Percentiles rank a stretch among this genome's conserved stretches.
These are phyloP conservation scores for Endogone sp. DNA, from an alignment of 192 early-diverging fungal genomes.

Conservation along the genomic window DNA sequence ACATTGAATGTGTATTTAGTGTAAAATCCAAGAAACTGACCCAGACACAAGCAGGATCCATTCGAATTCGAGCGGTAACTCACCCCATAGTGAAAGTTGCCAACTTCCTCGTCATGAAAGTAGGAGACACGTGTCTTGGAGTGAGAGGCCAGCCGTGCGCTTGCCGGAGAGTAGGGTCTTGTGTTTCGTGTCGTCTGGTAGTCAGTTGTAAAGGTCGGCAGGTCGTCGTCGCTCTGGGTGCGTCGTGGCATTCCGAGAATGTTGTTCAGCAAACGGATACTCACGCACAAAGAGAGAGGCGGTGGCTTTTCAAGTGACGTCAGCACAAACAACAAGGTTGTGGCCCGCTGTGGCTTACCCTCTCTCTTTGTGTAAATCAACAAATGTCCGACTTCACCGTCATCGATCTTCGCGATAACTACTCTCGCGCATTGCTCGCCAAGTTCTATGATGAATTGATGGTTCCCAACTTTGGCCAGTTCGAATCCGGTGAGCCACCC, in stretches of 20 bases:
- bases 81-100: constrained; percentile 80
- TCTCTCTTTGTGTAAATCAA: too few species aligned
- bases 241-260: constrained; percentile 5
- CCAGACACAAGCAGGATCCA: background rate
- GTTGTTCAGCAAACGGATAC: too few species aligned
- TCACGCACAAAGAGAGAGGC: too few species aligned
- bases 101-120: constrained; percentile 72
- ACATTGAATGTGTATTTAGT: background rate
- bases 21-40: background rate
- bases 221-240: constrained; percentile 18
- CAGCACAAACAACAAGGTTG: too few species aligned
- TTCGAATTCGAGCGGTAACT: background rate
- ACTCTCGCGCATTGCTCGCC: background rate
- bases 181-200: constrained; percentile 13
- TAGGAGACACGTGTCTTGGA: constrained; percentile 66
- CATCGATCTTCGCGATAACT: background rate
- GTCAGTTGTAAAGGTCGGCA: constrained; percentile 23
- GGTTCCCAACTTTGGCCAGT: background rate
- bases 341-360: too few species aligned
- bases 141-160: constrained; percentile 36
- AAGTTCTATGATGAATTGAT: background rate
- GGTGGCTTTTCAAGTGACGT: too few species aligned
- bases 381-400: background rate
- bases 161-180: constrained; percentile 13
- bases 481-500: background rate